Evolutionary conservation across 495 filamentous ascomycete species (phyloP).

Genomic region (Neurospora sp.): DNA sequence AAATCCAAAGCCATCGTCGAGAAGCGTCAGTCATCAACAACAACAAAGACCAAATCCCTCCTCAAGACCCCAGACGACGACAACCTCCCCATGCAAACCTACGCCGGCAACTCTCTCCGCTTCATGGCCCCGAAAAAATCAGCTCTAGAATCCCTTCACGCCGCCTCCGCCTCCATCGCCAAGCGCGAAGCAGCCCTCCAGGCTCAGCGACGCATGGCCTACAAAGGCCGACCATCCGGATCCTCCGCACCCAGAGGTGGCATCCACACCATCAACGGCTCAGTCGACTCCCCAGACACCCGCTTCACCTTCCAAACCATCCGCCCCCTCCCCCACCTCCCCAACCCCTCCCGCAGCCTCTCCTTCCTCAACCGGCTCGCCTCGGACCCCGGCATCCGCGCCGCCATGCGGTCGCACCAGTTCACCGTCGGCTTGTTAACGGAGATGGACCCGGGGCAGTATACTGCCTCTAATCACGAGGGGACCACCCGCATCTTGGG

Average conservation of each 20-base stretch:
- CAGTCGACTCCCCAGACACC: constrained; percentile 26
- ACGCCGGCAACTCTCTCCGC: constrained; percentile 47
- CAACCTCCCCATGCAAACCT: constrained; percentile 34
- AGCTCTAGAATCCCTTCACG: constrained; percentile 39
- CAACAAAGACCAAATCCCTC: constrained; percentile 11
- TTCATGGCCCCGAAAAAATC: constrained; percentile 50
- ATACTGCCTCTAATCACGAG: constrained; percentile 62
- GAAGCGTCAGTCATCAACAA: constrained; percentile 4
- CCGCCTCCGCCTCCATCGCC: constrained; percentile 29
- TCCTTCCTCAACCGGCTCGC: constrained; percentile 69
- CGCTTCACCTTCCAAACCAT: constrained; percentile 76
- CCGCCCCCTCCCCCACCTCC: constrained; percentile 63
- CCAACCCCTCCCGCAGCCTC: constrained; percentile 54
- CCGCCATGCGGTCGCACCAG: constrained; percentile 70
- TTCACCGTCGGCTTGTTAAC: constrained; percentile 83
- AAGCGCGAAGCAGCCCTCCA: constrained; percentile 28
- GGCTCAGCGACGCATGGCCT: constrained; percentile 4
- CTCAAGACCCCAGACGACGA: constrained; percentile 24
- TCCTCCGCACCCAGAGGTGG: background rate
- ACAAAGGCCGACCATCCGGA: background rate
- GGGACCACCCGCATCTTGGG: constrained; percentile 65
- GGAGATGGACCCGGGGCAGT: constrained; percentile 80
- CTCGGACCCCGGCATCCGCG: constrained; percentile 74
- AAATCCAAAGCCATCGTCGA: constrained; percentile 21
- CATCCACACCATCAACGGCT: constrained; percentile 15